phyloP scores from a whole-genome alignment of 2,329 filamentous ascomycete species.

The Colletotrichum paranaense region DNA sequence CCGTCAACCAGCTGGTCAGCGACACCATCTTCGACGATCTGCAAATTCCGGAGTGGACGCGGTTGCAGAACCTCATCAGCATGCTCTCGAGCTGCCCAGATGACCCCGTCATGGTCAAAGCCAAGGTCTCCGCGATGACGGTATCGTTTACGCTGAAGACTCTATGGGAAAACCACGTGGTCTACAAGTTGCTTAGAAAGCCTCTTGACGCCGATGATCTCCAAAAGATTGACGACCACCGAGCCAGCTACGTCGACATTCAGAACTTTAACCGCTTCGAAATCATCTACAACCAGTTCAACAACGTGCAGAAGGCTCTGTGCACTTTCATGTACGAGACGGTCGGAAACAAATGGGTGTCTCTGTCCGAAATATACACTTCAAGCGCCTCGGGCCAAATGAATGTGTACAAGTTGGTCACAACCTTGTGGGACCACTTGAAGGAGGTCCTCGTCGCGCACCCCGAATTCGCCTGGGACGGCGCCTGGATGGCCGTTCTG shows the following conservation, averaged over 20 bases:
- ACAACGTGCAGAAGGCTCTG: slow-evolving; percentile 47
- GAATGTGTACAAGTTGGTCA: not conserved
- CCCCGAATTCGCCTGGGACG: slow-evolving; percentile 15
- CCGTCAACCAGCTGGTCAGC: slow-evolving; percentile 46
- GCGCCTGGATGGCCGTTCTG: not conserved
- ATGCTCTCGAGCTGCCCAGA: slow-evolving; percentile 37
- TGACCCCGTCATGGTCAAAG: slow-evolving; percentile 23
- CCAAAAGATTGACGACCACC: slow-evolving; percentile 45
- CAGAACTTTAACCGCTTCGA: slow-evolving; percentile 41
- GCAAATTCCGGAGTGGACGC: slow-evolving; percentile 48
- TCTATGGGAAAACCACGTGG: slow-evolving; percentile 7
- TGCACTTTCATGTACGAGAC: slow-evolving; percentile 51
- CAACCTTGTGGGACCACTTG: not conserved
- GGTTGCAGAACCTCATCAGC: slow-evolving; percentile 41
- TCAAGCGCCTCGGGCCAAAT: not conserved
- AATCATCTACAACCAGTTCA: slow-evolving; percentile 41
- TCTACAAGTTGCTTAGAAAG: slow-evolving; percentile 5
- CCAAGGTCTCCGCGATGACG: slow-evolving; percentile 34
- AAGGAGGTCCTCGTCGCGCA: not conserved
- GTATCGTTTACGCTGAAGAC: slow-evolving; percentile 33
- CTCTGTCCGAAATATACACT: not conserved
- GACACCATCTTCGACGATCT: slow-evolving; percentile 45
- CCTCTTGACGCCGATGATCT: not conserved
- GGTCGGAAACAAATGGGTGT: slow-evolving; percentile 30
- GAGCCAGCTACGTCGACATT: slow-evolving; percentile 49